Conservation (phyloP, 768 basidiomycete genomes). For the Pleurotus tuber-regium region DNA sequence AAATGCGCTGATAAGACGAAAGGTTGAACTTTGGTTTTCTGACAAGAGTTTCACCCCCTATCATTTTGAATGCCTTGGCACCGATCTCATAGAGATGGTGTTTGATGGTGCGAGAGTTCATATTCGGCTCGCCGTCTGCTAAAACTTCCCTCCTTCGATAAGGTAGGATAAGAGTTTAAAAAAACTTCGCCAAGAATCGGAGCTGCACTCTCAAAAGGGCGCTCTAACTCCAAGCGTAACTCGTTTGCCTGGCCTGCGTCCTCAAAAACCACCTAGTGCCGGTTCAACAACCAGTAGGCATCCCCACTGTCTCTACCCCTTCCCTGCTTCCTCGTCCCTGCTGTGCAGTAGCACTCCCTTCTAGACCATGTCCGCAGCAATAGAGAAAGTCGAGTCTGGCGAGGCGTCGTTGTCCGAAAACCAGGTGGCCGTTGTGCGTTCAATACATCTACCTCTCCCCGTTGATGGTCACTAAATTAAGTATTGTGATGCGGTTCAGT, state of each 20-base stretch:
- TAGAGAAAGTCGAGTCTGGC: conserved; percentile 9
- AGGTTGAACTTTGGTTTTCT: too few relatives aligned
- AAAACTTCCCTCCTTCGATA: too few relatives aligned
- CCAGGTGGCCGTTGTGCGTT: not conserved
- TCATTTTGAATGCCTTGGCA: too few relatives aligned
- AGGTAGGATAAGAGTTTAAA: too few relatives aligned
- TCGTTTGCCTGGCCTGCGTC: not conserved
- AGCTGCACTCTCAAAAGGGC: too few relatives aligned
- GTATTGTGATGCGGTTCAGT: not conserved
- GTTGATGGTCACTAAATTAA: not conserved
- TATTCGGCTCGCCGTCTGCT: too few relatives aligned
- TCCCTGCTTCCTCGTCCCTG: not conserved
- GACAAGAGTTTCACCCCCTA: too few relatives aligned
- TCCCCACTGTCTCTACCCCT: not conserved
- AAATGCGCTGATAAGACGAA: too few relatives aligned
- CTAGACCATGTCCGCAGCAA: not conserved
- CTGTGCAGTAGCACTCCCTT: not conserved
- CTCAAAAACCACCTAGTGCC: conserved; percentile 1
- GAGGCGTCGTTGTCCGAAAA: not conserved
- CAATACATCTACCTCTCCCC: not conserved
- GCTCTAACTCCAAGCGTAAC: conserved; percentile 6
- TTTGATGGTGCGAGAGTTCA: too few relatives aligned
- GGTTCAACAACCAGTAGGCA: not conserved
- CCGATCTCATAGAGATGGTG: too few relatives aligned
- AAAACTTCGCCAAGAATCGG: too few relatives aligned